Conservation (phyloP, 371 early-diverging fungal species). For the Mortierella sp. region DNA sequence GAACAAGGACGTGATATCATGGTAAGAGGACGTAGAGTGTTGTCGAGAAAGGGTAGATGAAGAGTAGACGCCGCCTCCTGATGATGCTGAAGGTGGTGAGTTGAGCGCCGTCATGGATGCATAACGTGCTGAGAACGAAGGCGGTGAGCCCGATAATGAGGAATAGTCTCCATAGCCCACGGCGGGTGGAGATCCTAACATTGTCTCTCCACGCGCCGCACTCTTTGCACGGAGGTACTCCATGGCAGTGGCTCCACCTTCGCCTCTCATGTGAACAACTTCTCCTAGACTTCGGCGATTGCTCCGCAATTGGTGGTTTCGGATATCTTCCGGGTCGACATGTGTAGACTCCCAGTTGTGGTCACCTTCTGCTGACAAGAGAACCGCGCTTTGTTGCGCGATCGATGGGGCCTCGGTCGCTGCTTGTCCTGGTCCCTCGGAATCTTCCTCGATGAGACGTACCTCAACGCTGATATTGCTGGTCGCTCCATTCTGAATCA, state of each 20-base stretch:
- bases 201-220: slow-evolving; percentile 36
- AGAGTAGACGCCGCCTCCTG: slow-evolving; percentile 11
- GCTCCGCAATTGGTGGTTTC: slow-evolving; percentile 15
- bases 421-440: slow-evolving; percentile 2
- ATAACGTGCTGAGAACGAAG: slow-evolving; percentile 15
- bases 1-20: slow-evolving; percentile 35
- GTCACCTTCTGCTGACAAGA: slow-evolving; percentile 1
- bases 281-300: slow-evolving; percentile 49
- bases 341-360: slow-evolving; percentile 29
- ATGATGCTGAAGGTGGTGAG: slow-evolving; percentile 11
- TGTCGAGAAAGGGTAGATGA: slow-evolving; percentile 10
- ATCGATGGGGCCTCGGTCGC: background rate
- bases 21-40: slow-evolving; percentile 11
- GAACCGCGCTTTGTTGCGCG: background rate
- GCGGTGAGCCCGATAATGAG: background rate
- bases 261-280: slow-evolving; percentile 46
- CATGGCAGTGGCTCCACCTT: slow-evolving; percentile 39
- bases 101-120: too few species aligned
- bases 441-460: slow-evolving; percentile 27
- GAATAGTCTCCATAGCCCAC: background rate
- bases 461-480: slow-evolving; percentile 51
- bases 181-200: slow-evolving; percentile 25
- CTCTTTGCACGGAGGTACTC: slow-evolving; percentile 49
- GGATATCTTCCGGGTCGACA: slow-evolving; percentile 37
- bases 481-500: slow-evolving; percentile 49